Evolutionary conservation across 306 rosid genomes (phyloP).

Genomic region (Quercus cerris): DNA sequence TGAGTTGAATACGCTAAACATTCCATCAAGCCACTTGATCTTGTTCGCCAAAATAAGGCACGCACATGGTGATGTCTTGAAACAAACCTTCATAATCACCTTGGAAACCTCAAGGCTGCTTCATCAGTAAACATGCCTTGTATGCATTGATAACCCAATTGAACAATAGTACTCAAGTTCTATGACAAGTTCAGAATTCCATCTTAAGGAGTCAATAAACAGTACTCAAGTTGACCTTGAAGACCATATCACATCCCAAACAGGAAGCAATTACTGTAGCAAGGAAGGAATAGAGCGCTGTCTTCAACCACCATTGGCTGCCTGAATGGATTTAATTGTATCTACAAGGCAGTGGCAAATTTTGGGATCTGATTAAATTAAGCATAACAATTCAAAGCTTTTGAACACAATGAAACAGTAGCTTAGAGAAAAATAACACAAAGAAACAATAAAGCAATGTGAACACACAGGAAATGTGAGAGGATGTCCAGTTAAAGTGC

Average conservation of each 20-base stretch:
- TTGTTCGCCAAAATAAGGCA: not conserved
- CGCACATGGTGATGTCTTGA: not conserved
- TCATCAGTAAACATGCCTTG: not conserved
- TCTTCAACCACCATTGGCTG: slow-evolving; percentile 77
- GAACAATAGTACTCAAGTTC: too few species aligned
- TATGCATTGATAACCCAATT: not conserved
- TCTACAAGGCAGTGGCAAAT: slow-evolving; percentile 43
- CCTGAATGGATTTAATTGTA: slow-evolving; percentile 89
- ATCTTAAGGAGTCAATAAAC: not conserved
- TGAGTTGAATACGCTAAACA: not conserved
- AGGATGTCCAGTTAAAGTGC: slow-evolving; percentile 45
- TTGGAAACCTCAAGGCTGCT: not conserved
- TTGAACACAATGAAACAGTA: not conserved
- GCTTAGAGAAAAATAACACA: not conserved
- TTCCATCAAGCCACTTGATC: not conserved
- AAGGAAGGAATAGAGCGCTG: slow-evolving; percentile 73
- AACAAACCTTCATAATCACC: not conserved
- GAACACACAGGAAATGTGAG: slow-evolving; percentile 58
- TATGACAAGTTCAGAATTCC: not conserved
- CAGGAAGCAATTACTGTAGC: slow-evolving; percentile 85
- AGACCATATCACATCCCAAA: slow-evolving; percentile 55
- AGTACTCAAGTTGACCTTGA: not conserved
- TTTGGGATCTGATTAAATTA: not conserved
- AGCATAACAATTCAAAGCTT: not conserved
- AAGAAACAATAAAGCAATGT: not conserved